Percentiles rank a stretch among this genome's conserved stretches.
Evolutionary conservation across 257 asterid genomes (phyloP).

Genomic region (Petrea volubilis): DNA sequence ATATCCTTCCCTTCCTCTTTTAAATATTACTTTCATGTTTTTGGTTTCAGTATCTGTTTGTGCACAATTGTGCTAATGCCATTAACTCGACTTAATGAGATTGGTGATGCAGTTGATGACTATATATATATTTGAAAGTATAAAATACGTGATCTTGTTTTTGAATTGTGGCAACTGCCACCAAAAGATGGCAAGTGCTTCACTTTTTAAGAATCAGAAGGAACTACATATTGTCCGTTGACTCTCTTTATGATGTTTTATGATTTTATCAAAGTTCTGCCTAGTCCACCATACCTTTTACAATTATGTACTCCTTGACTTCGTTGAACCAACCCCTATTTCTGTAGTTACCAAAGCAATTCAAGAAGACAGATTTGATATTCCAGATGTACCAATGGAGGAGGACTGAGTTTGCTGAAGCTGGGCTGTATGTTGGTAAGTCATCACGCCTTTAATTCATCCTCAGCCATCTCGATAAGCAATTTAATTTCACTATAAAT

Average conservation of each 20-base stretch:
- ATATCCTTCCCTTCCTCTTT: constrained; percentile 62
- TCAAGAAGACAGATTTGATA: constrained; percentile 83
- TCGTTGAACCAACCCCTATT: constrained; percentile 52
- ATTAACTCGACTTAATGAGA: background rate
- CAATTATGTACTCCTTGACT: constrained; percentile 47
- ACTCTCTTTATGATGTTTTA: background rate
- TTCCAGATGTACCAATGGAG: constrained; percentile 97
- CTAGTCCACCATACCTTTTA: background rate
- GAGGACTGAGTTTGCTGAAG: constrained; percentile 50
- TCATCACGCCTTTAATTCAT: background rate
- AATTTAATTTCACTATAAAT: background rate
- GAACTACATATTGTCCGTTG: background rate
- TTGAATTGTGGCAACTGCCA: background rate
- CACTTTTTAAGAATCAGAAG: background rate
- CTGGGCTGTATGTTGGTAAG: constrained; percentile 6
- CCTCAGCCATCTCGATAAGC: background rate
- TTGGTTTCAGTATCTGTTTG: background rate
- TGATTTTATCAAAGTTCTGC: background rate
- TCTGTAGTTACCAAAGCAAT: constrained; percentile 65
- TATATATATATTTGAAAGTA: background rate
- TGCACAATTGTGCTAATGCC: constrained; percentile 11
- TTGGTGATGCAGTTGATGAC: background rate
- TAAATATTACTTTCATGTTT: background rate
- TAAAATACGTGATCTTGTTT: background rate
- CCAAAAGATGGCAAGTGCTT: background rate